phyloP scores from a whole-genome alignment of 768 basidiomycete species.

The Lactarius tabidus region DNA sequence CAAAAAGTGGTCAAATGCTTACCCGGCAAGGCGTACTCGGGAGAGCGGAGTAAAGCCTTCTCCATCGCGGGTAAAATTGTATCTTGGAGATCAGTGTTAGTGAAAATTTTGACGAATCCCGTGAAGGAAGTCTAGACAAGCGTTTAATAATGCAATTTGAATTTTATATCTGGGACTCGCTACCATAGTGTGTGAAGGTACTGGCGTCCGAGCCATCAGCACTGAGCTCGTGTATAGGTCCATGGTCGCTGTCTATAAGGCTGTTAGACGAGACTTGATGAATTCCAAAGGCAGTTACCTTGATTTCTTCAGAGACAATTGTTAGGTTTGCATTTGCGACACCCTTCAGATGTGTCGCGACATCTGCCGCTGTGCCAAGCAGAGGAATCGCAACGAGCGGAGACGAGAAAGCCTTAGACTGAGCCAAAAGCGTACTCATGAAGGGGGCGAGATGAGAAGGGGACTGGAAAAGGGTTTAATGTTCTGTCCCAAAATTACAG shows the following conservation, averaged over 20 bases:
- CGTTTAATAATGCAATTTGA: slow-evolving; percentile 7
- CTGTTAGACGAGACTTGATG: not conserved
- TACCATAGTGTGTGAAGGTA: slow-evolving; percentile 60
- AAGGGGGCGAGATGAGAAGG: slow-evolving; percentile 45
- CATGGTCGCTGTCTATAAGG: slow-evolving; percentile 51
- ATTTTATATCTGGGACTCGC: slow-evolving; percentile 24
- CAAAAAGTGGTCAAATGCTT: slow-evolving; percentile 26
- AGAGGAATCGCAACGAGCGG: slow-evolving; percentile 46
- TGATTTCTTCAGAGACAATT: slow-evolving; percentile 43
- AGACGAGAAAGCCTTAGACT: slow-evolving; percentile 46
- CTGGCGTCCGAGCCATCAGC: slow-evolving; percentile 60
- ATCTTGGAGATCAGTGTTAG: slow-evolving; percentile 46
- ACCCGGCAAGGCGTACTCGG: slow-evolving; percentile 73
- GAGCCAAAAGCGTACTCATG: slow-evolving; percentile 50
- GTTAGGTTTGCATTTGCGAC: slow-evolving; percentile 42
- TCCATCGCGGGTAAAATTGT: slow-evolving; percentile 69
- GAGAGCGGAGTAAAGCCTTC: slow-evolving; percentile 75
- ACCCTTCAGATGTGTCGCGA: slow-evolving; percentile 62
- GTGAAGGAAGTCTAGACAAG: slow-evolving; percentile 42
- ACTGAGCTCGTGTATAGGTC: slow-evolving; percentile 56
- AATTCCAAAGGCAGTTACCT: slow-evolving; percentile 35
- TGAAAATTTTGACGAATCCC: slow-evolving; percentile 60
- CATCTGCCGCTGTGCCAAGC: slow-evolving; percentile 65
- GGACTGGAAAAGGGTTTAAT: slow-evolving; percentile 26
- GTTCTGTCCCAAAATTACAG: not conserved